A percentile compares a stretch with the other conserved stretches of the same genome.
These are phyloP conservation scores for Metrosideros polymorpha DNA, from an alignment of 441 rosid species.

Conservation along the genomic window DNA sequence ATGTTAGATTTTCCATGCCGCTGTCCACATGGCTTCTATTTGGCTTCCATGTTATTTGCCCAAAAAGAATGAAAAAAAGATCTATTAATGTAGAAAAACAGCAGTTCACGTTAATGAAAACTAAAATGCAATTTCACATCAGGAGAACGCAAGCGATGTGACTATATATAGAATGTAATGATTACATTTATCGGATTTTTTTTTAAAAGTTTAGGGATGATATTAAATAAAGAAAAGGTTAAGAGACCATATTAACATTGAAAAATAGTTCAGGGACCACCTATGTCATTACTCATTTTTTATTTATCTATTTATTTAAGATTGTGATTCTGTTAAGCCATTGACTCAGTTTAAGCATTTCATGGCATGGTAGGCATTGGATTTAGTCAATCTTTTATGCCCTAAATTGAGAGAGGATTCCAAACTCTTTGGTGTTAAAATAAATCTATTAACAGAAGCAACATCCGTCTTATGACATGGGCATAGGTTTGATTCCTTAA, in stretches of 20 bases:
- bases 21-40: too few species aligned
- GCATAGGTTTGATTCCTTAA: background rate
- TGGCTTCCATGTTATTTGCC: too few species aligned
- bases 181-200: background rate
- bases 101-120: too few species aligned
- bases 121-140: too few species aligned
- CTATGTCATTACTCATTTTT: background rate
- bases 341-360: background rate
- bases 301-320: background rate
- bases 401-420: background rate
- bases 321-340: background rate
- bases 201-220: rapidly evolving
- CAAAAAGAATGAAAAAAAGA: too few species aligned
- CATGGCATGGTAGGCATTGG: background rate
- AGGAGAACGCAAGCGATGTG: background rate
- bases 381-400: background rate
- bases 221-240: background rate
- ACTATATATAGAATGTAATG: background rate
- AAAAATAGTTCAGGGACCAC: background rate
- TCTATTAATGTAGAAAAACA: too few species aligned
- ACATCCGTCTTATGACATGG: background rate
- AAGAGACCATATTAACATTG: too few species aligned
- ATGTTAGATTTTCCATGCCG: too few species aligned
- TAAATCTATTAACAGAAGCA: background rate
- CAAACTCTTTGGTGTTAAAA: background rate